Conservation (phyloP, 2,329 filamentous ascomycete genomes). For the Cordyceps javanica region DNA sequence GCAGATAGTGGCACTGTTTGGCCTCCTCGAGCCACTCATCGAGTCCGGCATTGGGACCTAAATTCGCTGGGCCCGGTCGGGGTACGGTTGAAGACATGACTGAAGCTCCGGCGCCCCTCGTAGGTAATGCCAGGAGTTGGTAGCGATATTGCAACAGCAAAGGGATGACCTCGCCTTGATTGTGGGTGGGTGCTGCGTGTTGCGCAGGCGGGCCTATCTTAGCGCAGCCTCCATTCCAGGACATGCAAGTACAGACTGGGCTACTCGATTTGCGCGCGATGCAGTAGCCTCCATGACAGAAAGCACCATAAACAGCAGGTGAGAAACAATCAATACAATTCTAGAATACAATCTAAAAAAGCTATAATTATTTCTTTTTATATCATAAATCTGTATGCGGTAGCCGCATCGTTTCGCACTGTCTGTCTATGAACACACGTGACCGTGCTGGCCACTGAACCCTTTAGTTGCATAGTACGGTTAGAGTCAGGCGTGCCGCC, state of each 20-base stretch:
- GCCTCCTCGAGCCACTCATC: constrained; percentile 97
- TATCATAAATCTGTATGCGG: neutral
- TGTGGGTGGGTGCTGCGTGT: constrained; percentile 5
- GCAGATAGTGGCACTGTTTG: constrained; percentile 94
- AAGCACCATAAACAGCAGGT: neutral
- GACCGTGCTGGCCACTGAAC: neutral
- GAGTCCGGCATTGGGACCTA: constrained; percentile 76
- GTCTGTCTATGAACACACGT: neutral
- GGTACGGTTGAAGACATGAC: constrained; percentile 54
- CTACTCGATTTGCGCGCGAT: neutral
- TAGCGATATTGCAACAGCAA: constrained; percentile 1
- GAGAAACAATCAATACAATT: neutral
- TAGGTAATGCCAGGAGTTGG: constrained; percentile 14
- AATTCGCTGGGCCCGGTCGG: constrained; percentile 82
- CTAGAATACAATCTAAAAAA: neutral
- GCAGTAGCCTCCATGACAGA: neutral
- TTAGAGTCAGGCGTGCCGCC: neutral
- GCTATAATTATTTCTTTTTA: neutral
- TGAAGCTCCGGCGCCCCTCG: constrained; percentile 21
- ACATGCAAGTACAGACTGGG: neutral
- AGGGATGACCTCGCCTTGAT: constrained; percentile 11
- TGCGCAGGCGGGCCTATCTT: constrained; percentile 8
- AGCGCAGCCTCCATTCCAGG: constrained; percentile 1
- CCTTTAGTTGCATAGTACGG: constrained; percentile 12
- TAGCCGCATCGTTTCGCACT: neutral